Evolutionary conservation across 2,329 filamentous ascomycete genomes (phyloP).

Genomic region (Dothiorella sarmentorum): DNA sequence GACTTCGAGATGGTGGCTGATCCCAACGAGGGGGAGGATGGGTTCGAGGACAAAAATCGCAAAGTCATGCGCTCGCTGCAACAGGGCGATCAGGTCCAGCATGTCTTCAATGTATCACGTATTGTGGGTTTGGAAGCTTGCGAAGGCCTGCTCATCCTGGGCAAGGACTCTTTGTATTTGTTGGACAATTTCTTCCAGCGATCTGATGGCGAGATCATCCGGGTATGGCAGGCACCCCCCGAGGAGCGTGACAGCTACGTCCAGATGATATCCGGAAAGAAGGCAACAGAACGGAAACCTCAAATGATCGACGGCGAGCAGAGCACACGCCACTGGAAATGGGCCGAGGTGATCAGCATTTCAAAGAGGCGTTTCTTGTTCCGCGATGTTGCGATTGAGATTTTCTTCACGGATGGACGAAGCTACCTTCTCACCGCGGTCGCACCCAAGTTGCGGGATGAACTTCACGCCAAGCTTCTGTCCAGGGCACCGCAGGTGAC

Average conservation of each 20-base stretch:
- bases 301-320: constrained; percentile 58
- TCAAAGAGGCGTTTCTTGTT: constrained; percentile 95
- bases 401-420: constrained; percentile 94
- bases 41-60: constrained; percentile 94
- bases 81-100: constrained; percentile 85
- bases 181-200: constrained; percentile 96
- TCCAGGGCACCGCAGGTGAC: constrained; percentile 77
- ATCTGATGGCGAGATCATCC: constrained; percentile 92
- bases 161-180: constrained; percentile 87
- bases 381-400: constrained; percentile 90
- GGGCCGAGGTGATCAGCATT: constrained; percentile 90
- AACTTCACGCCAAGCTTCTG: constrained; percentile 72
- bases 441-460: constrained; percentile 69
- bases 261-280: constrained; percentile 77
- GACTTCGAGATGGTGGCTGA: constrained; percentile 97
- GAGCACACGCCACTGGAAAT: constrained; percentile 86
- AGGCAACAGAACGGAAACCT: constrained; percentile 31
- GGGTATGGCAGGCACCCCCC: constrained; percentile 86
- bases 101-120: constrained; percentile 91
- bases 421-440: constrained; percentile 90
- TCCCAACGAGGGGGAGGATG: constrained; percentile 77
- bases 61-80: constrained; percentile 95
- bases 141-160: constrained; percentile 89
- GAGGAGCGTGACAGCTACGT: constrained; percentile 95
- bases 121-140: constrained; percentile 91